phyloP scores from a whole-genome alignment of 352 stramenopile genomes.

The Globisporangium apiculatum region DNA sequence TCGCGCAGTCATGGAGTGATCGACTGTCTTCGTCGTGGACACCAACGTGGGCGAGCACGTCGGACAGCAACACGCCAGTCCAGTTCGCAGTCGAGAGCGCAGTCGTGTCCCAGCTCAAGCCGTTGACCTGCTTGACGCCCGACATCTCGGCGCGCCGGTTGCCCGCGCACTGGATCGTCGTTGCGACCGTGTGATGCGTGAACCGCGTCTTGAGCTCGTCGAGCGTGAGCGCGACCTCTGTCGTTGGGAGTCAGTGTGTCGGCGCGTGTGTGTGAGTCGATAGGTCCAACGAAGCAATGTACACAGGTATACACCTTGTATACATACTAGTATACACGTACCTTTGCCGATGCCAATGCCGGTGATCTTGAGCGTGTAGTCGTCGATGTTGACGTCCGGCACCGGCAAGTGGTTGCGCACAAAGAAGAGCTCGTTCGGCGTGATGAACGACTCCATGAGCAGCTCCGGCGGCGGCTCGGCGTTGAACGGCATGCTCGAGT shows the following conservation, averaged over 20 bases:
- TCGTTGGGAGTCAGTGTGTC: neutral
- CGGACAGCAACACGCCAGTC: slow-evolving; percentile 81
- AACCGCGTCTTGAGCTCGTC: slow-evolving; percentile 86
- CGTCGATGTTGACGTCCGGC: slow-evolving; percentile 59
- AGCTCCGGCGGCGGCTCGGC: slow-evolving; percentile 90
- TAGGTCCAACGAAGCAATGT: no score
- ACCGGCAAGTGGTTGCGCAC: slow-evolving; percentile 98
- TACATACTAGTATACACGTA: slow-evolving; percentile 1
- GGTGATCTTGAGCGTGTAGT: slow-evolving; percentile 60
- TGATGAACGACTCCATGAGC: slow-evolving; percentile 93
- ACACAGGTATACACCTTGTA: no score
- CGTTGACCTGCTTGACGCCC: slow-evolving; percentile 36
- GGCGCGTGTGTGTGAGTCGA: no score
- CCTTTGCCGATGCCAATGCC: slow-evolving; percentile 49
- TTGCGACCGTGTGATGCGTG: slow-evolving; percentile 60
- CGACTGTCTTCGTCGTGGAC: slow-evolving; percentile 40
- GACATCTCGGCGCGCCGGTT: slow-evolving; percentile 86
- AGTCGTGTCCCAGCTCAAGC: slow-evolving; percentile 30
- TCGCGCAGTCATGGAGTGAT: slow-evolving; percentile 37
- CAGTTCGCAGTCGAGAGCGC: slow-evolving; percentile 89
- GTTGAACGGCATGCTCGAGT: slow-evolving; percentile 94
- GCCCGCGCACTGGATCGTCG: slow-evolving; percentile 91
- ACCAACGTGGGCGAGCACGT: slow-evolving; percentile 78
- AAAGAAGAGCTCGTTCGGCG: slow-evolving; percentile 96
- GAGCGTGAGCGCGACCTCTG: slow-evolving; percentile 50